Conservation (phyloP, 75 land plant species). For the Pinus tabuliformis region DNA sequence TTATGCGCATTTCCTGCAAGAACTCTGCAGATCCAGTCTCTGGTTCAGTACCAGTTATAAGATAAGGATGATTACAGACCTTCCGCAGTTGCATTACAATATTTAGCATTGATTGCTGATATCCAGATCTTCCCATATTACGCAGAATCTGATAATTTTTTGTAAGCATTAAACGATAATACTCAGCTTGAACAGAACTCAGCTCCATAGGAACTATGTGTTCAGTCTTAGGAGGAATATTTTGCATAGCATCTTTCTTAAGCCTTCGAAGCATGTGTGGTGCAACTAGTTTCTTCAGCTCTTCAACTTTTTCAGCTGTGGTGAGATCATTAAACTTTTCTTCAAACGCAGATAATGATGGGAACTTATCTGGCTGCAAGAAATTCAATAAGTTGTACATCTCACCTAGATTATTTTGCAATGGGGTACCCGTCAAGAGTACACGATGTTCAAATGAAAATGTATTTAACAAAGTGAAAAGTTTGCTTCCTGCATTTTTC, state of each 20-base stretch:
- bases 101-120: conserved; percentile 85
- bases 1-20: conserved; percentile 97
- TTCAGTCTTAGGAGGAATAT: conserved; percentile 92
- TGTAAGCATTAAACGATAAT: conserved; percentile 90
- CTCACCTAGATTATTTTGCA: conserved; percentile 93
- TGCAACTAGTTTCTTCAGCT: conserved; percentile 93
- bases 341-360: conserved; percentile 87
- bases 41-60: conserved; percentile 96
- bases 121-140: conserved; percentile 64
- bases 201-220: conserved; percentile 91
- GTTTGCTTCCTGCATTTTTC: conserved; percentile 86
- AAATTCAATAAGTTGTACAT: conserved; percentile 89
- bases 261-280: conserved; percentile 99
- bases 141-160: conserved; percentile 88
- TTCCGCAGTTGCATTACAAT: conserved; percentile 96
- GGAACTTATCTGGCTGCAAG: conserved; percentile 85
- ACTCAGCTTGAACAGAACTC: conserved; percentile 89
- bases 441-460: conserved; percentile 86
- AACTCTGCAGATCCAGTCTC: conserved; percentile 81
- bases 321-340: conserved; percentile 84
- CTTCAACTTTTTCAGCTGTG: conserved; percentile 92
- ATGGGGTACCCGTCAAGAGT: conserved; percentile 87
- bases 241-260: conserved; percentile 95
- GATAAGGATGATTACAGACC: conserved; percentile 99
- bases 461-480: conserved; percentile 78